Evolutionary conservation across 2,329 filamentous ascomycete species (phyloP).

Genomic region (Tolypocladium endophyticum): DNA sequence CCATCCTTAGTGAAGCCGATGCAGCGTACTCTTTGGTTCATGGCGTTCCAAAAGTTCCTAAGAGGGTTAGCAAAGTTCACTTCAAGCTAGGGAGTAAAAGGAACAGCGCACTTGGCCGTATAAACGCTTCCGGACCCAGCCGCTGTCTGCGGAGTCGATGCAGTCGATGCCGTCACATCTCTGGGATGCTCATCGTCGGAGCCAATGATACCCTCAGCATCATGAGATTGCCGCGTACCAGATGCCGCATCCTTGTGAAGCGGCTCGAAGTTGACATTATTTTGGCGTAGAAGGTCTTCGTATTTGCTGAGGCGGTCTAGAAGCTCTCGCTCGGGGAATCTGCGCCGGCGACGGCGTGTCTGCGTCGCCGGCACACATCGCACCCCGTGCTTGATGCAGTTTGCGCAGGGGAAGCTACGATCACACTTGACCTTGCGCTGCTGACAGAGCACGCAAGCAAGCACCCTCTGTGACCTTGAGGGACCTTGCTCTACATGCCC

Average conservation of each 20-base stretch:
- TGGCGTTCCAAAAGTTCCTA: not conserved
- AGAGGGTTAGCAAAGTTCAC: not conserved
- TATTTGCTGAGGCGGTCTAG: conserved; percentile 46
- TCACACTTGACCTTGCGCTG: conserved; percentile 56
- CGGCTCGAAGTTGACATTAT: conserved; percentile 44
- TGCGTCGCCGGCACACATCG: conserved; percentile 33
- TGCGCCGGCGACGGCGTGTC: conserved; percentile 24
- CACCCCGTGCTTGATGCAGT: conserved; percentile 33
- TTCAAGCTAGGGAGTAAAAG: too few species aligned
- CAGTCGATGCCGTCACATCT: not conserved
- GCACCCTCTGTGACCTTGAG: conserved; percentile 17
- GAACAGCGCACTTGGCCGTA: conserved; percentile 7
- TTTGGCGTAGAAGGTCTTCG: conserved; percentile 42
- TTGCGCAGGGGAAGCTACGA: conserved; percentile 44
- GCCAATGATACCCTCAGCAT: not conserved
- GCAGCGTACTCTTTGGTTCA: not conserved
- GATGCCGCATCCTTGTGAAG: conserved; percentile 14
- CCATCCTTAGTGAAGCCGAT: not conserved
- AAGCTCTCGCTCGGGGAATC: conserved; percentile 48
- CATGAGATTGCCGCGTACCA: not conserved
- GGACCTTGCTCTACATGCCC: not conserved
- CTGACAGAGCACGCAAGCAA: conserved; percentile 50
- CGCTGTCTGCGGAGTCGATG: not conserved
- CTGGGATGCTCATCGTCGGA: conserved; percentile 6
- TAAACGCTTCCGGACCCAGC: conserved; percentile 1